phyloP scores from a whole-genome alignment of 306 rosid species.

The Potentilla sterilis region DNA sequence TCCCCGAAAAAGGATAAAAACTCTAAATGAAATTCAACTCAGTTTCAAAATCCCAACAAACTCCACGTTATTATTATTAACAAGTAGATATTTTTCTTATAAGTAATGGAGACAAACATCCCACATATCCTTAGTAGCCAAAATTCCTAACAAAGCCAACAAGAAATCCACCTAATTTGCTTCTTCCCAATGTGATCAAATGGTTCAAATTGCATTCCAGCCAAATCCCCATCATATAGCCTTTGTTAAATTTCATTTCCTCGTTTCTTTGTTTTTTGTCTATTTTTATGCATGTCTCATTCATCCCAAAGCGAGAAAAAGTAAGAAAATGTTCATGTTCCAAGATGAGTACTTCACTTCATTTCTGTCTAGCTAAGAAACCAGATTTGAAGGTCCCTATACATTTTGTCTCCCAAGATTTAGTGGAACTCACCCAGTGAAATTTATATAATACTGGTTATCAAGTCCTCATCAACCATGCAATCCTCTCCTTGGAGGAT shows the following conservation, averaged over 20 bases:
- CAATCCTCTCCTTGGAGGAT: slow-evolving; percentile 6
- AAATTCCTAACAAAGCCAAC: slow-evolving; percentile 25
- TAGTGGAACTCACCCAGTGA: background rate
- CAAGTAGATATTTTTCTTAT: slow-evolving; percentile 13
- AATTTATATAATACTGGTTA: background rate
- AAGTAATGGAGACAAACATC: slow-evolving; percentile 38
- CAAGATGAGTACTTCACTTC: slow-evolving; percentile 9
- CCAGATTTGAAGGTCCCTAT: slow-evolving; percentile 17
- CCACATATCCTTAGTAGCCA: slow-evolving; percentile 22
- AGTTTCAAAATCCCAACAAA: slow-evolving; percentile 44
- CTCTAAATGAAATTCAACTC: slow-evolving; percentile 11
- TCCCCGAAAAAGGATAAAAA: slow-evolving; percentile 37
- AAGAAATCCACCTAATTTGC: slow-evolving; percentile 13
- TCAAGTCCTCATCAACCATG: background rate
- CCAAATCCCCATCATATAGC: slow-evolving; percentile 26
- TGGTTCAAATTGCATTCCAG: slow-evolving; percentile 26
- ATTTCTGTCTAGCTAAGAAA: slow-evolving; percentile 4
- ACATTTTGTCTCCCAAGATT: slow-evolving; percentile 19
- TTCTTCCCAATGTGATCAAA: slow-evolving; percentile 44
- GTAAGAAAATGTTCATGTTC: background rate
- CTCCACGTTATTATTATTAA: slow-evolving; percentile 7
- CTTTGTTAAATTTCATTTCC: slow-evolving; percentile 18
- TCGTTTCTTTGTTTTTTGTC: background rate
- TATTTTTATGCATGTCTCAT: background rate
- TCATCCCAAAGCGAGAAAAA: slow-evolving; percentile 8